Percentiles rank a stretch among this genome's conserved stretches.
Conservation (phyloP, 2,329 filamentous ascomycete genomes). For the Beauveria australis region DNA sequence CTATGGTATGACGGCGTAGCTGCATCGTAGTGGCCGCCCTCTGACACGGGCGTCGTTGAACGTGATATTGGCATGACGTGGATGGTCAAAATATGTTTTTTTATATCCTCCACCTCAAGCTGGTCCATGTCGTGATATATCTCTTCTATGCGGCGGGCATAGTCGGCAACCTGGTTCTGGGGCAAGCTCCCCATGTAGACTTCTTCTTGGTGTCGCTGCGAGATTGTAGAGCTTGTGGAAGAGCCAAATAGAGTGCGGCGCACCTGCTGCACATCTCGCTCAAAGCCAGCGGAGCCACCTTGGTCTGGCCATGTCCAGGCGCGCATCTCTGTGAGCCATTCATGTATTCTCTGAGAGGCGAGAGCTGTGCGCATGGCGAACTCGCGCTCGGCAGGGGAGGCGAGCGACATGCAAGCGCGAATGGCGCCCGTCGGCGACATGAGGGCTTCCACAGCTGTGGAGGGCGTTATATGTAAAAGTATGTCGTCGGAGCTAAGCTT, state of each 20-base stretch:
- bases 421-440: conserved; percentile 43
- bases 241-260: conserved; percentile 25
- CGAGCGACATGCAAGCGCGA: conserved; percentile 51
- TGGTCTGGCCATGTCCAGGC: conserved; percentile 49
- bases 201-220: conserved; percentile 20
- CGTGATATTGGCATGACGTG: conserved; percentile 54
- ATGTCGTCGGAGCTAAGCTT: conserved; percentile 45
- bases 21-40: conserved; percentile 23
- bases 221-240: conserved; percentile 13
- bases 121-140: conserved; percentile 63
- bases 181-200: conserved; percentile 65
- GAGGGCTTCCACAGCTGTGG: conserved; percentile 53
- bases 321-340: conserved; percentile 66
- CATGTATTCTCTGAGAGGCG: conserved; percentile 61
- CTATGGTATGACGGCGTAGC: conserved; percentile 43
- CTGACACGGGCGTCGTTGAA: conserved; percentile 27
- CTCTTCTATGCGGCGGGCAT: conserved; percentile 65
- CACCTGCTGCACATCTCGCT: conserved; percentile 32
- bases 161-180: conserved; percentile 52
- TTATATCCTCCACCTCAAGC: conserved; percentile 77
- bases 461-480: conserved; percentile 52
- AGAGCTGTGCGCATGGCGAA: conserved; percentile 63
- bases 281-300: conserved; percentile 45
- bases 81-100: conserved; percentile 75
- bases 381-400: conserved; percentile 58